Evolutionary conservation across 139 green algal genomes (phyloP), one percentile per base, ranked within the genome.

Genomic region (Chlamydomonas schloesseri): DNA sequence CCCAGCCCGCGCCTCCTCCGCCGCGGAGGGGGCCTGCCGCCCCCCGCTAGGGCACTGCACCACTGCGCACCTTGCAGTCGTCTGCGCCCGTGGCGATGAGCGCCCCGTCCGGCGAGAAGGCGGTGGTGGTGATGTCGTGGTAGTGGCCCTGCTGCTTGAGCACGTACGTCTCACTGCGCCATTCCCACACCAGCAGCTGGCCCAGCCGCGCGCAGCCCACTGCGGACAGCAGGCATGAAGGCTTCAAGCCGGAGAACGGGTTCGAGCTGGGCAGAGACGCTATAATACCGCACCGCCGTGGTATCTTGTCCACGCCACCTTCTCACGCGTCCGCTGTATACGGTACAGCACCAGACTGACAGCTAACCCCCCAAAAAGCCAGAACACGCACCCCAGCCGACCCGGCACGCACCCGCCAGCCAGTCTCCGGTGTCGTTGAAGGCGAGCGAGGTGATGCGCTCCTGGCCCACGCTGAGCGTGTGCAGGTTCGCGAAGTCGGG

Each of bases 181-280:
- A 99, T 88, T 99, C 98, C 98, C 98, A 99, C 65, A 99, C 98
- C 85, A 99, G 93, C 93, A 99, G 91, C 95, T 99, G 98, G 13
- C 98, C 98, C 69, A 99, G 93, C 65, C 87, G 87, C 15, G 96
- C 95, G 60, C 93, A 96, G 10, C 97, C 97, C 31, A 98, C 93
- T 91, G 84, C 36, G 24, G 37, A 0, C n/a, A n/a, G n/a, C n/a
- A n/a, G n/a, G n/a, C n/a, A n/a, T n/a, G n/a, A 17, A 10, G 28
- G 26, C n/a, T n/a, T n/a, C n/a, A n/a, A n/a, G n/a, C n/a, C n/a
- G n/a, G n/a, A n/a, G n/a, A n/a, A n/a, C n/a, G n/a, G n/a, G n/a
- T n/a, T n/a, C n/a, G n/a, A n/a, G n/a, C n/a, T n/a, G n/a, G n/a
- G n/a, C n/a, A n/a, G n/a, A n/a, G n/a, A n/a, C n/a, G n/a, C n/a